Conservation (phyloP, 2,329 filamentous ascomycete species). For the Ophiostoma novo-ulmi region DNA sequence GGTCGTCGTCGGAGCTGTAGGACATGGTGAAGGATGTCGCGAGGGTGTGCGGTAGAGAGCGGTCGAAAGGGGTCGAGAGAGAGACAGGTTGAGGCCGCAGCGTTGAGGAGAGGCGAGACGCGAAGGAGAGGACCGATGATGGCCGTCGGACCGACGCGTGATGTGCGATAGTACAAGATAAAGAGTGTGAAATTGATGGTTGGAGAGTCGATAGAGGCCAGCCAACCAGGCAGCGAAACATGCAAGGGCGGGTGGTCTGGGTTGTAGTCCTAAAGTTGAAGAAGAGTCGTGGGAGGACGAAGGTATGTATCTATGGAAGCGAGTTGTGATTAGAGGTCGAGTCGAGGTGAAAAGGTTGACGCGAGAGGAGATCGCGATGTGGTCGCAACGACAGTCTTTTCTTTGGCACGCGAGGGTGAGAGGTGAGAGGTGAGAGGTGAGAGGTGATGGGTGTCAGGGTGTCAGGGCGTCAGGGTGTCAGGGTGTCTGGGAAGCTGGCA, state of each 20-base stretch:
- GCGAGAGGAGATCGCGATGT: not conserved
- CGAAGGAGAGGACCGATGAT: not conserved
- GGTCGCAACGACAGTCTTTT: not conserved
- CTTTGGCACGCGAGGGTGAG: not conserved
- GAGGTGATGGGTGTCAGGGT: too few species aligned
- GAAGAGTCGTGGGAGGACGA: not conserved
- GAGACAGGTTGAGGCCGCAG: constrained; percentile 24
- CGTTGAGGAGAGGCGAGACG: not conserved
- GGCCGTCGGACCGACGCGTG: not conserved
- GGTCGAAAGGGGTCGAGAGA: constrained; percentile 28
- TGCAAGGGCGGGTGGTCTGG: constrained; percentile 33
- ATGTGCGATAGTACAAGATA: not conserved
- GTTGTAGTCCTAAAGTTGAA: constrained; percentile 1
- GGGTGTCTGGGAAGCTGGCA: not conserved
- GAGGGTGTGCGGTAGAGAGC: not conserved
- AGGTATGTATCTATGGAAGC: not conserved
- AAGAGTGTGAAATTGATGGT: not conserved
- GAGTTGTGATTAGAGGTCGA: not conserved
- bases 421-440: not conserved
- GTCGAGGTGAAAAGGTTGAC: not conserved
- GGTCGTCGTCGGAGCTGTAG: constrained; percentile 70
- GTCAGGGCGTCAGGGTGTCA: too few species aligned
- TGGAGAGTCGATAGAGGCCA: constrained; percentile 13
- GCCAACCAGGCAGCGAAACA: constrained; percentile 23
- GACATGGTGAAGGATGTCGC: constrained; percentile 45